Evolutionary conservation across 768 basidiomycete genomes (phyloP).

Genomic region (Auricularia sp.): DNA sequence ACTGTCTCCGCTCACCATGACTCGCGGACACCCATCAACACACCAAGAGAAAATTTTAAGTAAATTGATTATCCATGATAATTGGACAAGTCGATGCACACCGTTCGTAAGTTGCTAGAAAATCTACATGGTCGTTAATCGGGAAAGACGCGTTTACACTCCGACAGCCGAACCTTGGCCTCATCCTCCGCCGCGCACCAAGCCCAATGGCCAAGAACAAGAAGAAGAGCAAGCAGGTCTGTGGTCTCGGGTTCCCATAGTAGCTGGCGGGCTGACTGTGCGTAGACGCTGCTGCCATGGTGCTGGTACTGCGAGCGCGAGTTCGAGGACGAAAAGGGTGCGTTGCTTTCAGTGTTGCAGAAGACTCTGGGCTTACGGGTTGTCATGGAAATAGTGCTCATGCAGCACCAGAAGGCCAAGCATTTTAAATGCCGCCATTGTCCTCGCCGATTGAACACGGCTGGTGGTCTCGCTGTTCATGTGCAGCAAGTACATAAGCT

Average conservation of each 20-base stretch:
- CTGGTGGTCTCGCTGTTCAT: slow-evolving; percentile 94
- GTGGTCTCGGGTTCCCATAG: background rate
- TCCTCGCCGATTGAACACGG: slow-evolving; percentile 90
- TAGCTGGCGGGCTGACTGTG: background rate
- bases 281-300: slow-evolving; percentile 78
- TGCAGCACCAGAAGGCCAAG: slow-evolving; percentile 99
- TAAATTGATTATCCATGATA: too few species aligned
- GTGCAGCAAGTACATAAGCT: slow-evolving; percentile 98
- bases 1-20: too few species aligned
- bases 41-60: too few species aligned
- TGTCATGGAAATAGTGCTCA: slow-evolving; percentile 52
- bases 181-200: too few species aligned
- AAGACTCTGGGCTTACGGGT: background rate
- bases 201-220: slow-evolving; percentile 37
- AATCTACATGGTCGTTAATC: too few species aligned
- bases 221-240: slow-evolving; percentile 37
- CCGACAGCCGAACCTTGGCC: too few species aligned
- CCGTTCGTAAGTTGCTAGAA: too few species aligned
- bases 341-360: slow-evolving; percentile 6
- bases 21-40: too few species aligned
- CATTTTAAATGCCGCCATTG: slow-evolving; percentile 98
- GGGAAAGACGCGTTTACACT: too few species aligned
- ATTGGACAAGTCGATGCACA: too few species aligned
- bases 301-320: slow-evolving; percentile 99
- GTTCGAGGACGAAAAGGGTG: slow-evolving; percentile 98